Evolutionary conservation across 2,329 filamentous ascomycete genomes (phyloP).

Genomic region (Botrytis fabae): DNA sequence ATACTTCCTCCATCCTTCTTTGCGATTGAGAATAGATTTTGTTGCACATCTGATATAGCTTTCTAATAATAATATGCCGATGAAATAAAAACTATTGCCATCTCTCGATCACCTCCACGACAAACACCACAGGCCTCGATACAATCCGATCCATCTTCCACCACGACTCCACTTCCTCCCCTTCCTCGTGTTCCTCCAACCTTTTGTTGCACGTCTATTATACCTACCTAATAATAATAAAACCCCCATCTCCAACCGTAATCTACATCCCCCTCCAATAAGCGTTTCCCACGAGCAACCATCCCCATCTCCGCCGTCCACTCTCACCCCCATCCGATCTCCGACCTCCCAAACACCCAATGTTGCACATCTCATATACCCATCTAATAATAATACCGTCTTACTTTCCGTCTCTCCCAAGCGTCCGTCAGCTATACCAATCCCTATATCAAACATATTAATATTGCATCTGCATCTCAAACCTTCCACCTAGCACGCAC

Average conservation of each 20-base stretch:
- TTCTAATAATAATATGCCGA: slow-evolving; percentile 3
- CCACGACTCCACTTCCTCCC: neutral
- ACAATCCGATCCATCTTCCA: neutral
- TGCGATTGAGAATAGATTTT: neutral
- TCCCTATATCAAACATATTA: slow-evolving; percentile 1
- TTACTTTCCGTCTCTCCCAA: neutral
- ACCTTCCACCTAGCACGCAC: neutral
- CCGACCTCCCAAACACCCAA: neutral
- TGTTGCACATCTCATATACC: slow-evolving; percentile 21
- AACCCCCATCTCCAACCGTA: neutral
- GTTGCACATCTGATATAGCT: slow-evolving; percentile 15
- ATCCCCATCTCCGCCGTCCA: neutral
- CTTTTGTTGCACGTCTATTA: slow-evolving; percentile 14
- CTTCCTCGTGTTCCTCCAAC: neutral
- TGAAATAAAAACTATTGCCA: neutral
- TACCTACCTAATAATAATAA: slow-evolving; percentile 4
- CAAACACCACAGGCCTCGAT: neutral
- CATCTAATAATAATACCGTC: slow-evolving; percentile 16
- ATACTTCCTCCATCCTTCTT: neutral
- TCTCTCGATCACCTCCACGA: neutral
- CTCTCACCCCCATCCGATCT: neutral
- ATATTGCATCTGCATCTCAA: neutral
- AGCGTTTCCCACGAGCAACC: neutral
- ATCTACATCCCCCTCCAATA: neutral
- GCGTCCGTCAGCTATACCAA: neutral